A percentile compares a stretch with the other conserved stretches of the same genome.
Evolutionary conservation across 768 basidiomycete genomes (phyloP).

Genomic region (Tephrocybe sp.): DNA sequence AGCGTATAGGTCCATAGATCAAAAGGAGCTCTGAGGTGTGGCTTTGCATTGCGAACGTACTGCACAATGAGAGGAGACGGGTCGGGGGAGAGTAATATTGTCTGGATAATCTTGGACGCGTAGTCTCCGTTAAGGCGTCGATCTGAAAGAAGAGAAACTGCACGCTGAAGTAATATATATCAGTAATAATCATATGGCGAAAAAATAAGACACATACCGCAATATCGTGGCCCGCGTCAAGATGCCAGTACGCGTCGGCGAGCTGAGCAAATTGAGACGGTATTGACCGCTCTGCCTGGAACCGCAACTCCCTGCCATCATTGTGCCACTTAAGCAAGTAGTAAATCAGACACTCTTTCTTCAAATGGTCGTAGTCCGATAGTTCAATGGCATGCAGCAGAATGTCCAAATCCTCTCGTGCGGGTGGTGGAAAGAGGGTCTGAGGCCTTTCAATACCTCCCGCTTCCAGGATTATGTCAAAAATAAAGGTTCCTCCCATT

Average conservation of each 20-base stretch:
- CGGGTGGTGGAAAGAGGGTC: constrained; percentile 66
- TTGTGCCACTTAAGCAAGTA: constrained; percentile 79
- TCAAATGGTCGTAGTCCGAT: constrained; percentile 68
- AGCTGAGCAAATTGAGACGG: constrained; percentile 73
- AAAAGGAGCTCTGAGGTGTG: constrained; percentile 61
- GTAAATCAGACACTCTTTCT: constrained; percentile 79
- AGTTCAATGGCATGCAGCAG: constrained; percentile 60
- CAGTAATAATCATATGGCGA: background rate
- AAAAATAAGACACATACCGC: constrained; percentile 44
- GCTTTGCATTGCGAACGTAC: constrained; percentile 76
- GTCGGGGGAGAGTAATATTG: constrained; percentile 49
- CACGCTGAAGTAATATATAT: constrained; percentile 42
- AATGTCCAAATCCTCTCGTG: constrained; percentile 47
- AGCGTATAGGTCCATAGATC: constrained; percentile 70
- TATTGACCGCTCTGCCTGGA: constrained; percentile 56
- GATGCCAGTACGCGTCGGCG: constrained; percentile 82
- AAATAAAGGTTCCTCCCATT: constrained; percentile 64
- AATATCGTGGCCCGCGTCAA: constrained; percentile 68
- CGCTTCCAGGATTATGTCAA: constrained; percentile 66
- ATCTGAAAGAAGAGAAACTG: constrained; percentile 72
- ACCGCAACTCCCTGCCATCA: constrained; percentile 53
- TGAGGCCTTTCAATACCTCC: constrained; percentile 62
- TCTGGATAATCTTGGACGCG: constrained; percentile 73
- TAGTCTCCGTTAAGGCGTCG: constrained; percentile 73
- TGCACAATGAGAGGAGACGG: constrained; percentile 58